Percentiles rank a stretch among this genome's conserved stretches.
phyloP scores from a whole-genome alignment of 441 rosid species.

The Gossypium gossypioides region DNA sequence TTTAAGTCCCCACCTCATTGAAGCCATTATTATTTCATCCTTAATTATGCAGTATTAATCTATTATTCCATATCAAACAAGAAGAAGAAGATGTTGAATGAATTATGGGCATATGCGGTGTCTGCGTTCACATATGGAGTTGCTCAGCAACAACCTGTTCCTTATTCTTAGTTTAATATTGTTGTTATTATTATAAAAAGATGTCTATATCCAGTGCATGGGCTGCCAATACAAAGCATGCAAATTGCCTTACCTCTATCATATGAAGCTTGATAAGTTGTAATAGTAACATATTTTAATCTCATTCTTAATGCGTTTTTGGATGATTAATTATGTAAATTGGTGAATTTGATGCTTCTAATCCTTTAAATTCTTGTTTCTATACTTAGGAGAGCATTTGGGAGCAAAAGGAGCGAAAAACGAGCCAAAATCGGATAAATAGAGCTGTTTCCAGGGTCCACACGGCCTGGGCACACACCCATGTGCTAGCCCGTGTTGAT shows the following conservation, averaged over 20 bases:
- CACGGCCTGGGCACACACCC: too few species aligned
- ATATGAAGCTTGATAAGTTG: neutral
- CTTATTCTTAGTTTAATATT: neutral
- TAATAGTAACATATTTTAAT: too few species aligned
- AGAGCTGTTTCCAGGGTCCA: too few species aligned
- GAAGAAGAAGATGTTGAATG: neutral
- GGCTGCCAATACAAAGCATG: conserved; percentile 1
- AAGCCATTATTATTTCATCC: neutral
- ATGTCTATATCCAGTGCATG: neutral
- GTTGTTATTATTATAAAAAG: neutral
- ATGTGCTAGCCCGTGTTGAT: too few species aligned
- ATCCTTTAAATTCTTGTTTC: too few species aligned
- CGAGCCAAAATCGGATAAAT: too few species aligned
- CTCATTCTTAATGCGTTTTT: too few species aligned
- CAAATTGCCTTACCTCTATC: neutral
- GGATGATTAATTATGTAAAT: too few species aligned
- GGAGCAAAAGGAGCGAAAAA: too few species aligned
- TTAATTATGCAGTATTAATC: neutral
- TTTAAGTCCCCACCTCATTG: neutral
- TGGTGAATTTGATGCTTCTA: too few species aligned
- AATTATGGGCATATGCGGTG: neutral
- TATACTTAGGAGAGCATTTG: too few species aligned
- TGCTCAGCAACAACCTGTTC: conserved; percentile 8
- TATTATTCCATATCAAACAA: too few species aligned
- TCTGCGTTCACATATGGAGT: neutral